These are phyloP conservation scores for Aspergillus bertholletiae DNA, from an alignment of 495 filamentous ascomycete species.

Conservation along the genomic window DNA sequence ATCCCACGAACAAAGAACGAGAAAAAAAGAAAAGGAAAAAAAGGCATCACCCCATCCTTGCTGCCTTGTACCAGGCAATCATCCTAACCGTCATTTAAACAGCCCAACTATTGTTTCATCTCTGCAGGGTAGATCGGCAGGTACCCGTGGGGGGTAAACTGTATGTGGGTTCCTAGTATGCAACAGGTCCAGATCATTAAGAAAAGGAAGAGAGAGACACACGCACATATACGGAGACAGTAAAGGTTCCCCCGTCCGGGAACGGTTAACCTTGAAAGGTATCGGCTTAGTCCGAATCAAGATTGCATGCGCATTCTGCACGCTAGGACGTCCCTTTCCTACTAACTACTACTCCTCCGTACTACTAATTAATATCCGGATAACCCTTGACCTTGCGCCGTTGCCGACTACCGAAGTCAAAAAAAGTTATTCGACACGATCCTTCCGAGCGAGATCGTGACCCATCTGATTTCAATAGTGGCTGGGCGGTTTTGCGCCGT, in stretches of 20 bases:
- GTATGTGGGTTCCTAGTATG: too few species aligned
- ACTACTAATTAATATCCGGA: background rate
- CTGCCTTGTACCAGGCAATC: background rate
- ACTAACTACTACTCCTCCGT: too few species aligned
- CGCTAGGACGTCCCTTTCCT: too few species aligned
- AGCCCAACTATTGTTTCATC: background rate
- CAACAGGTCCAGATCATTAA: too few species aligned
- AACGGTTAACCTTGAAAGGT: background rate
- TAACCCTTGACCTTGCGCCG: background rate
- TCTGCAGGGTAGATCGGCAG: background rate
- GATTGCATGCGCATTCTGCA: background rate
- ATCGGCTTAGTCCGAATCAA: background rate
- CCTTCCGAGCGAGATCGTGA: background rate
- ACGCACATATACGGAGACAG: too few species aligned
- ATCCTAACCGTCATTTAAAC: background rate
- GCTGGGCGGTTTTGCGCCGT: background rate
- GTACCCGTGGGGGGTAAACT: background rate
- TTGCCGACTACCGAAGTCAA: background rate
- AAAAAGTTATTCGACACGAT: background rate
- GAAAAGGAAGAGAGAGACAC: too few species aligned
- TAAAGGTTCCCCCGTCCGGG: too few species aligned
- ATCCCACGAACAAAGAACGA: background rate
- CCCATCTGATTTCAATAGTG: slow-evolving; percentile 7
- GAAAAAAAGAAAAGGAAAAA: background rate
- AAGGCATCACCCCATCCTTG: background rate